These are phyloP conservation scores for Hansenula sp. DNA, from an alignment of 1,139 yeast genomes.

Conservation along the genomic window DNA sequence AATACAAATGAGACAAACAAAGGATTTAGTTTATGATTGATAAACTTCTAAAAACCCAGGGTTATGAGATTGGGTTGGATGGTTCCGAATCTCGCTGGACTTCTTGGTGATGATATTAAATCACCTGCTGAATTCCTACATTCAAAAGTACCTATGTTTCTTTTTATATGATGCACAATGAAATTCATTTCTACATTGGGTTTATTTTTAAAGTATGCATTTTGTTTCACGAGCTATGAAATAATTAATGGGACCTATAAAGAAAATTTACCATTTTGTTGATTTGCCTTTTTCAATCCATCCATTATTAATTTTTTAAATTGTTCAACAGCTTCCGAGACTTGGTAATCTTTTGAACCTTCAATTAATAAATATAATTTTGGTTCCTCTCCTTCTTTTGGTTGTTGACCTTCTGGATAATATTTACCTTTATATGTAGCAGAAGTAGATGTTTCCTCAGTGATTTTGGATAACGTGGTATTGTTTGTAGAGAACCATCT, in stretches of 20 bases:
- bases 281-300: conserved; percentile 33
- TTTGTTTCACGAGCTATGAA: no score
- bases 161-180: no score
- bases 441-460: conserved; percentile 72
- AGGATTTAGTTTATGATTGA: conserved; percentile 24
- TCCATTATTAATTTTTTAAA: conserved; percentile 58
- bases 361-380: conserved; percentile 79
- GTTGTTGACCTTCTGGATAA: conserved; percentile 53
- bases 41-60: neutral
- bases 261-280: conserved; percentile 23
- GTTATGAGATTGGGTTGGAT: no score
- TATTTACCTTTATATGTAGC: conserved; percentile 81
- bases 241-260: no score
- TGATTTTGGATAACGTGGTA: conserved; percentile 59
- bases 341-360: conserved; percentile 63
- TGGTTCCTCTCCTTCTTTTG: conserved; percentile 54
- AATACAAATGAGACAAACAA: conserved; percentile 9
- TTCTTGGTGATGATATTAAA: no score
- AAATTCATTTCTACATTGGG: no score
- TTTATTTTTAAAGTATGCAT: no score
- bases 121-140: no score
- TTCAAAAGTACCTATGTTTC: no score
- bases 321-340: conserved; percentile 61
- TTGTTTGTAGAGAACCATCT: conserved; percentile 80
- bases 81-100: no score